Conservation (phyloP, 352 stramenopile species). For the Phytophthora colocasiae region DNA sequence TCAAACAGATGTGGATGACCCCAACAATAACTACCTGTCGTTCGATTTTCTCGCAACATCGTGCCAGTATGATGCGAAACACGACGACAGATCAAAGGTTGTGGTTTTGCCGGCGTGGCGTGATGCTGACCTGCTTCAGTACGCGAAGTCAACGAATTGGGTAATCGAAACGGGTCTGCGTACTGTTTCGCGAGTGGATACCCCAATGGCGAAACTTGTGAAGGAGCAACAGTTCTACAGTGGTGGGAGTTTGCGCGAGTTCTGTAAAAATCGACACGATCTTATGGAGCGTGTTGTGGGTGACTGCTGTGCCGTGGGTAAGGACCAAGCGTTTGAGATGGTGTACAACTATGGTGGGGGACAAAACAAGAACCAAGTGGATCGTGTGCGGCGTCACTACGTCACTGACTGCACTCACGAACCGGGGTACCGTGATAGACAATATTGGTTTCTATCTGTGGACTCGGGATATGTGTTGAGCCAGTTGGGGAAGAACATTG, state of each 20-base stretch:
- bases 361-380: not conserved
- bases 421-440: not conserved
- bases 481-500: not conserved
- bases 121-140: conserved; percentile 9
- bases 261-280: not conserved
- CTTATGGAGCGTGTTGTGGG: not conserved
- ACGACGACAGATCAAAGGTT: conserved; percentile 15
- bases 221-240: not conserved
- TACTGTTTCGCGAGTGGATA: not conserved
- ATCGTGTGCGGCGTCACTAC: not conserved
- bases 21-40: not conserved
- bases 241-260: not conserved
- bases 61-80: conserved; percentile 33
- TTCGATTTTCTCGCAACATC: conserved; percentile 30
- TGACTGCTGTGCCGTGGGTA: not conserved
- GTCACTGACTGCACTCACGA: not conserved
- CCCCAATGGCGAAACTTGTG: not conserved
- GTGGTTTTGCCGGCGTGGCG: conserved; percentile 36
- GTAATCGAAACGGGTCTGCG: not conserved
- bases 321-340: not conserved
- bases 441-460: not conserved
- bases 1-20: not conserved
- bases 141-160: not conserved
- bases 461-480: not conserved
- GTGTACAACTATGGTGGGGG: not conserved